Evolutionary conservation across 257 asterid genomes (phyloP).

Genomic region (Fraxinus cuspidata): DNA sequence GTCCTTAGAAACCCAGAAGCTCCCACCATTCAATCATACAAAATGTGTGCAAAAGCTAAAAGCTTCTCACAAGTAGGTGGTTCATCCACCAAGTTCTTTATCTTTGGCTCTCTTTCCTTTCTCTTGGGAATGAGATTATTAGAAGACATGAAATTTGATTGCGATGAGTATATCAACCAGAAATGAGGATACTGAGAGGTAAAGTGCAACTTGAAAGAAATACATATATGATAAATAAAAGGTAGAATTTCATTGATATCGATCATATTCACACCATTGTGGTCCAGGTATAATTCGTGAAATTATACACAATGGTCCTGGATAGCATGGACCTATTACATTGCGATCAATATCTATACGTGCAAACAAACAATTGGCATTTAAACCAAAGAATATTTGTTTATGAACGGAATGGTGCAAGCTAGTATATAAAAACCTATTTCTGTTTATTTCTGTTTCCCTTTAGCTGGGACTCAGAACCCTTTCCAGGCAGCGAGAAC

Average conservation of each 20-base stretch:
- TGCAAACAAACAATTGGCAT: conserved; percentile 17
- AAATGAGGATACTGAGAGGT: background rate
- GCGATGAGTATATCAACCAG: background rate
- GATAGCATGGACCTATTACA: conserved; percentile 3
- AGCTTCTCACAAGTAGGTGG: background rate
- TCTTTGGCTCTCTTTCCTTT: too few relatives aligned
- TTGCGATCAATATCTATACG: conserved; percentile 9
- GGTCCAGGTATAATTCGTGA: background rate
- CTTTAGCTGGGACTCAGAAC: conserved; percentile 41
- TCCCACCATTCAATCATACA: background rate
- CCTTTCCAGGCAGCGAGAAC: conserved; percentile 89
- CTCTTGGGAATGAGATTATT: background rate
- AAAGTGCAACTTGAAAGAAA: background rate
- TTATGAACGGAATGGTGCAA: conserved; percentile 19
- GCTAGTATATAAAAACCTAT: background rate
- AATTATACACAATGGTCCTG: background rate
- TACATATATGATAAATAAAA: background rate
- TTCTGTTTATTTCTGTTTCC: background rate
- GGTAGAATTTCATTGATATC: background rate
- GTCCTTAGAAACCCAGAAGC: background rate
- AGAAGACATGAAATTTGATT: background rate
- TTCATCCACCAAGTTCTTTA: background rate
- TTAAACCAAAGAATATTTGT: conserved; percentile 21
- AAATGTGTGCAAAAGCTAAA: background rate
- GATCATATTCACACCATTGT: background rate